Percentiles rank a stretch among this genome's conserved stretches.
Evolutionary conservation across 2,329 filamentous ascomycete species (phyloP).

Genomic region (Zalaria sp.): DNA sequence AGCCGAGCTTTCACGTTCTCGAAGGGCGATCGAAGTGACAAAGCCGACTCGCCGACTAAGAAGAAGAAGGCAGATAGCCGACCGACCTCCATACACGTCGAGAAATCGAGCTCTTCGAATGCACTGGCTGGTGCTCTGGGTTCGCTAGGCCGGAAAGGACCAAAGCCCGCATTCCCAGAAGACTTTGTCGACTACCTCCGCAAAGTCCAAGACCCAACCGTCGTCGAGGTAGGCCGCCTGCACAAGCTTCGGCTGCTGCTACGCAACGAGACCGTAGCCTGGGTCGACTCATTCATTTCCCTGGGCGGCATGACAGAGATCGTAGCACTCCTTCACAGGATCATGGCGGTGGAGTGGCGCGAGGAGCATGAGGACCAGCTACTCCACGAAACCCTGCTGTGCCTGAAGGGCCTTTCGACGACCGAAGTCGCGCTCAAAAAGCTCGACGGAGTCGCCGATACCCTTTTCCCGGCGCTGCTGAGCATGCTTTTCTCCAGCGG

Average conservation of each 20-base stretch:
- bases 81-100: slow-evolving; percentile 48
- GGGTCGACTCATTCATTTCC: slow-evolving; percentile 85
- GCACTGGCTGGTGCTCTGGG: slow-evolving; percentile 8
- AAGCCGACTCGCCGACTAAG: slow-evolving; percentile 49
- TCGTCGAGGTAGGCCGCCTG: slow-evolving; percentile 83
- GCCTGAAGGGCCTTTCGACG: slow-evolving; percentile 86
- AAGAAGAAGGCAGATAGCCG: slow-evolving; percentile 54
- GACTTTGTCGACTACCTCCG: slow-evolving; percentile 80
- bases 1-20: slow-evolving; percentile 59
- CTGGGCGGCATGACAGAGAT: slow-evolving; percentile 89
- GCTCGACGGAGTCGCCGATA: slow-evolving; percentile 62
- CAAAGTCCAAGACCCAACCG: slow-evolving; percentile 66
- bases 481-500: slow-evolving; percentile 80
- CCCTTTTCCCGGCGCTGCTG: slow-evolving; percentile 74
- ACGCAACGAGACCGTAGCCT: slow-evolving; percentile 87
- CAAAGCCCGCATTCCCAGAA: slow-evolving; percentile 58
- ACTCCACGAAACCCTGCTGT: slow-evolving; percentile 81
- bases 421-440: slow-evolving; percentile 75
- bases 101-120: slow-evolving; percentile 14
- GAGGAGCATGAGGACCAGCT: slow-evolving; percentile 93
- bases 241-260: slow-evolving; percentile 84
- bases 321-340: slow-evolving; percentile 72
- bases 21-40: slow-evolving; percentile 39
- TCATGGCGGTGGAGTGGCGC: slow-evolving; percentile 91
- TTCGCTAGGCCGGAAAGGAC: slow-evolving; percentile 28